Base-by-base conservation (phyloP, 805 yeast species). In the Henningerozyma blattae region DNA sequence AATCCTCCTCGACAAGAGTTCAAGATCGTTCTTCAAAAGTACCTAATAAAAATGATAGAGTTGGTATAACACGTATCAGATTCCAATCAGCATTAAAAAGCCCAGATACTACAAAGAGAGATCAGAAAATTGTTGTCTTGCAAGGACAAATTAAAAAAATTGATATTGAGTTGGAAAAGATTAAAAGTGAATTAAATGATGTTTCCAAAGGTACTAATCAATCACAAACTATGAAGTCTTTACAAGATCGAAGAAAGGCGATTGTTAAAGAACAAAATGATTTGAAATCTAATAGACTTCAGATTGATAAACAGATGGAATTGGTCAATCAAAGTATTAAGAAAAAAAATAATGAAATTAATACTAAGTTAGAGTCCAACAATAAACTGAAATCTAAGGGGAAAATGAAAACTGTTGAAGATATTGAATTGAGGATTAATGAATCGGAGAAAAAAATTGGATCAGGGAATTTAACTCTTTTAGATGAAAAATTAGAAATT, bases 401-500 rank as follows among this genome's bases (percentile, higher is more conserved):
- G 59, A 70, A 62, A 43, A 84, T 74, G 68, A 77, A 77, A 57
- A 61, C 64, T 31, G 71, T 67, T 37, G 75, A 61, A 19, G 89
- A 81, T 42, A 75, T 82, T 44, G 84, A 80, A 45, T 62, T 63
- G 35, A 72, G 76, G 55, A 65, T 81, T 49, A 54, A 56, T 37
- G 64, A 63, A 42, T 69, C 83, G 49, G 95, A 89, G 55, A 67
- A 67, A 27, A 66, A 70, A 45, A 75, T 89, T 41, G 81, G 79
- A 35, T 61, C 78, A 31, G 96, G 95, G 40, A 58, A 67, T 28
- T 66, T 89, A 55, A 72, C 82, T 49, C 72, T 89, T 52, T 95
- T 85, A 33, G 94, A 87, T 41, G 97, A 89, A 68, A 77, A 83
- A 65, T 72, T 75, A 53, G 61, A 67, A 41, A 74, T 87, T 44